These are phyloP conservation scores for Colletotrichum coccodes DNA, from an alignment of 2,329 filamentous ascomycete genomes.

Conservation along the genomic window DNA sequence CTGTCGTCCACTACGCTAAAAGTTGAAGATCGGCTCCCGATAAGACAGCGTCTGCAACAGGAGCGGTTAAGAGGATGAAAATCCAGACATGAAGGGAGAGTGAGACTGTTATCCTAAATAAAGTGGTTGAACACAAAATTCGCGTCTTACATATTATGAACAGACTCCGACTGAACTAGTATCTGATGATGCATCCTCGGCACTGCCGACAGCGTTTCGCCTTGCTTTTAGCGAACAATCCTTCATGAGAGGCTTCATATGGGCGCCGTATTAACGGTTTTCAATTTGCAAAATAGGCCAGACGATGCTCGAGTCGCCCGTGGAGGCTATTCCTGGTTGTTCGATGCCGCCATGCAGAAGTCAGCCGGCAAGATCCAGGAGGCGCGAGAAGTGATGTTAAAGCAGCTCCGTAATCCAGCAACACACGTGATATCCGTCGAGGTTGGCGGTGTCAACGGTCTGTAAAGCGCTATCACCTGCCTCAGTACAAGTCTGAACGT, in stretches of 20 bases:
- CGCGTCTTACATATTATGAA: too few relatives aligned
- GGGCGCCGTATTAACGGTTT: slow-evolving; percentile 61
- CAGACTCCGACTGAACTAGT: slow-evolving; percentile 66
- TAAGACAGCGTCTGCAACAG: neutral
- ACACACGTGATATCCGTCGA: slow-evolving; percentile 71
- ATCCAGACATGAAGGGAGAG: slow-evolving; percentile 41
- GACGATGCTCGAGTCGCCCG: slow-evolving; percentile 64
- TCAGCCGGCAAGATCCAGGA: slow-evolving; percentile 65
- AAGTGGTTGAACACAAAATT: too few relatives aligned
- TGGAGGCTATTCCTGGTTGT: slow-evolving; percentile 67
- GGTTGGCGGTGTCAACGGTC: slow-evolving; percentile 72
- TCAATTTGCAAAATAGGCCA: slow-evolving; percentile 59
- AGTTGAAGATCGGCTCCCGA: neutral
- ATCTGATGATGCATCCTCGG: slow-evolving; percentile 71
- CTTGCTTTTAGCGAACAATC: slow-evolving; percentile 61
- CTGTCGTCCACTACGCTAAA: slow-evolving; percentile 15
- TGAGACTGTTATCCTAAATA: too few relatives aligned
- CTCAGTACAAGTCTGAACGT: slow-evolving; percentile 61
- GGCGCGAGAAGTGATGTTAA: slow-evolving; percentile 62
- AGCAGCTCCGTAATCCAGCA: slow-evolving; percentile 55
- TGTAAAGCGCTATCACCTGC: slow-evolving; percentile 66
- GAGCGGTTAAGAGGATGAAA: slow-evolving; percentile 1
- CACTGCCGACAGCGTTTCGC: slow-evolving; percentile 68
- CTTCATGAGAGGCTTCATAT: slow-evolving; percentile 60
- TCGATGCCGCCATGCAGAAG: slow-evolving; percentile 69